These are phyloP conservation scores for Hansenula sp. DNA, from an alignment of 1,139 yeast genomes.

Conservation along the genomic window DNA sequence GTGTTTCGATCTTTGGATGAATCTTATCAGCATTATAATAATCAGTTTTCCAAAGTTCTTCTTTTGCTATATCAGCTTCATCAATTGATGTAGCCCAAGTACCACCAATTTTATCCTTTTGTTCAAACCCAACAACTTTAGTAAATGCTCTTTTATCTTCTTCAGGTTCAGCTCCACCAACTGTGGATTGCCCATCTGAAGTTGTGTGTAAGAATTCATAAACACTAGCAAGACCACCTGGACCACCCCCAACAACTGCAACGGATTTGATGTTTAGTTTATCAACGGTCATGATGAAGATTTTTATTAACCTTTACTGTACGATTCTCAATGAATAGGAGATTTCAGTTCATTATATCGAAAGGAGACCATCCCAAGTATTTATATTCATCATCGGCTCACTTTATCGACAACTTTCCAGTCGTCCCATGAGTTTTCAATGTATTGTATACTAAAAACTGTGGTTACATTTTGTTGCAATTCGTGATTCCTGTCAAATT, in stretches of 20 bases:
- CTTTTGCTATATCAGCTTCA: constrained; percentile 21
- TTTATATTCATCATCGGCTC: background rate
- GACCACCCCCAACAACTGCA: constrained; percentile 38
- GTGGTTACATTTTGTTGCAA: background rate
- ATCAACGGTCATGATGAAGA: background rate
- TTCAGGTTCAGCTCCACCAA: constrained; percentile 9
- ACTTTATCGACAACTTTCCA: too few relatives aligned
- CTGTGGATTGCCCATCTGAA: constrained; percentile 26
- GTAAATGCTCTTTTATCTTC: constrained; percentile 23
- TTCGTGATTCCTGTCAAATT: background rate
- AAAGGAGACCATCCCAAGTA: background rate
- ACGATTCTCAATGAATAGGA: too few relatives aligned
- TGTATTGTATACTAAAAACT: background rate
- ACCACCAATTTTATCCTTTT: constrained; percentile 32
- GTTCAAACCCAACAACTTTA: constrained; percentile 34
- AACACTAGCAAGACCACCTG: constrained; percentile 32
- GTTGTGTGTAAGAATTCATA: constrained; percentile 31
- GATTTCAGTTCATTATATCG: too few relatives aligned
- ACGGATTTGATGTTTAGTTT: constrained; percentile 22
- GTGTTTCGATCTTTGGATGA: constrained; percentile 16
- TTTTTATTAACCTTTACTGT: too few relatives aligned
- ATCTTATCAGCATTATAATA: constrained; percentile 22
- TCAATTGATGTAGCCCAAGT: constrained; percentile 29
- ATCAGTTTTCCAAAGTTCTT: constrained; percentile 17
- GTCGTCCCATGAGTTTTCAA: too few relatives aligned